phyloP scores from a whole-genome alignment of 768 basidiomycete species.

The Auriculariales sp. region DNA sequence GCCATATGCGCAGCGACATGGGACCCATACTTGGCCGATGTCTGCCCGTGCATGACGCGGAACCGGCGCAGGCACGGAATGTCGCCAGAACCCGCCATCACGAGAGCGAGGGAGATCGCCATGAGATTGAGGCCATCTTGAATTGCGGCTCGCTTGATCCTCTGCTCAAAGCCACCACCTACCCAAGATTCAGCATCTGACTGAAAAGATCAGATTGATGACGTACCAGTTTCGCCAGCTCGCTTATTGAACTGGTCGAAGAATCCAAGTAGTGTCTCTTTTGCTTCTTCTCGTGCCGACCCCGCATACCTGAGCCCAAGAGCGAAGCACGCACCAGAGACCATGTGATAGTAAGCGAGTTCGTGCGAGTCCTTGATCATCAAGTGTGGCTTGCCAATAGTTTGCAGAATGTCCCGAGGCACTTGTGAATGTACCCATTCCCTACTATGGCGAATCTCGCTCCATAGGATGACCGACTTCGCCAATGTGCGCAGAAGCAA shows the following conservation, averaged over 20 bases:
- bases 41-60: slow-evolving; percentile 81
- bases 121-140: slow-evolving; percentile 82
- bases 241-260: slow-evolving; percentile 67
- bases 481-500: slow-evolving; percentile 70
- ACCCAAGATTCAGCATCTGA: not conserved
- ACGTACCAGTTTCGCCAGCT: slow-evolving; percentile 53
- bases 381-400: slow-evolving; percentile 34
- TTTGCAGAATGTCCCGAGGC: slow-evolving; percentile 47
- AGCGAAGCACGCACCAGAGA: slow-evolving; percentile 84
- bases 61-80: slow-evolving; percentile 77
- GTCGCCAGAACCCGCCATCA: slow-evolving; percentile 97
- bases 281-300: slow-evolving; percentile 81
- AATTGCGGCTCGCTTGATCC: slow-evolving; percentile 75
- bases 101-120: slow-evolving; percentile 73
- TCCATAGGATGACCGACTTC: slow-evolving; percentile 76
- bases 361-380: slow-evolving; percentile 57
- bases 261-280: slow-evolving; percentile 64
- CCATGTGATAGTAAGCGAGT: slow-evolving; percentile 80
- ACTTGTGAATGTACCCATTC: slow-evolving; percentile 65
- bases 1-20: slow-evolving; percentile 87
- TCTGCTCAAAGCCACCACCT: slow-evolving; percentile 75
- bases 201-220: not conserved
- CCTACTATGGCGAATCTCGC: slow-evolving; percentile 49
- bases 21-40: slow-evolving; percentile 69
- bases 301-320: slow-evolving; percentile 90